Percentiles rank a stretch among this genome's conserved stretches.
These are phyloP conservation scores for Scytalidium sp. DNA, from an alignment of 2,329 filamentous ascomycete genomes.

Conservation along the genomic window DNA sequence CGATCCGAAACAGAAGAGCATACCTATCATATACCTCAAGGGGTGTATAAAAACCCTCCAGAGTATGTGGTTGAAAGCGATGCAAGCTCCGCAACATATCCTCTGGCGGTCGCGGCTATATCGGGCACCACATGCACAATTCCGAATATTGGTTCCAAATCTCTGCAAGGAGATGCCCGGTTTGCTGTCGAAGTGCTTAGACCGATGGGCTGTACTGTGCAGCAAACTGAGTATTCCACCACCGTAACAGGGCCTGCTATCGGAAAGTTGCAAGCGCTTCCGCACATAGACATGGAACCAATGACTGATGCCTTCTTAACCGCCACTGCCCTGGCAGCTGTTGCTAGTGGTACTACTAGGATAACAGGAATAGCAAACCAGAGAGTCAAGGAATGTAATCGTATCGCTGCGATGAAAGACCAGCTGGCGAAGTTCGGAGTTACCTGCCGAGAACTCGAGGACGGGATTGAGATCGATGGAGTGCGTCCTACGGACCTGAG, in stretches of 20 bases:
- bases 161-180: constrained; percentile 89
- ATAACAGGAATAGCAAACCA: constrained; percentile 97
- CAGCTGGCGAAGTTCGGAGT: constrained; percentile 94
- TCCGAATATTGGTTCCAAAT: constrained; percentile 90
- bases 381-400: constrained; percentile 96
- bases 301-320: constrained; percentile 99
- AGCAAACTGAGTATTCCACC: constrained; percentile 81
- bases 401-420: constrained; percentile 92
- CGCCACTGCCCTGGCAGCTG: constrained; percentile 87
- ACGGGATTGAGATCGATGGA: constrained; percentile 78
- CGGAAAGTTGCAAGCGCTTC: constrained; percentile 70
- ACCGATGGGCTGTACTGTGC: constrained; percentile 91
- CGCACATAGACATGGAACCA: constrained; percentile 93
- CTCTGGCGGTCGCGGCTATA: constrained; percentile 89
- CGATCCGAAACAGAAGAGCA: constrained; percentile 76
- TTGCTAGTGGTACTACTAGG: constrained; percentile 76
- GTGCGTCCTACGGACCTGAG: constrained; percentile 44
- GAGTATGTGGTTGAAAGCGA: constrained; percentile 95
- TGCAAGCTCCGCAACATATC: constrained; percentile 96
- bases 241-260: constrained; percentile 85
- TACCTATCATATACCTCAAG: constrained; percentile 90
- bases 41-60: constrained; percentile 75
- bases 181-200: constrained; percentile 87
- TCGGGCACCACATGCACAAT: constrained; percentile 94
- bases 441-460: constrained; percentile 79